These are phyloP conservation scores for Arctium lappa DNA, from an alignment of 129 eudicot species.

Conservation along the genomic window DNA sequence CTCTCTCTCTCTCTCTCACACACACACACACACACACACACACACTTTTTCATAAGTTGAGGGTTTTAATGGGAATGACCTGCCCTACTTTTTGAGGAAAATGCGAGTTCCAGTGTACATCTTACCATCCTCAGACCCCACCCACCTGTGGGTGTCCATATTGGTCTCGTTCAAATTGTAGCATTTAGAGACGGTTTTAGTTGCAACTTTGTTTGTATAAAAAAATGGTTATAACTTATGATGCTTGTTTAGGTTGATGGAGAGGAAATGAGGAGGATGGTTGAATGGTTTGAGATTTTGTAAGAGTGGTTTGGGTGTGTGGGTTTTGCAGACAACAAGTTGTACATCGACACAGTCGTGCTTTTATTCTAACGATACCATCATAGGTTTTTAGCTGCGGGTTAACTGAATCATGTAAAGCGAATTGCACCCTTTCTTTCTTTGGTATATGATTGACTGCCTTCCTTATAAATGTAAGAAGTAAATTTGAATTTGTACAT, in stretches of 20 bases:
- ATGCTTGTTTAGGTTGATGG: slow-evolving; percentile 15
- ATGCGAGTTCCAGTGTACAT: no score
- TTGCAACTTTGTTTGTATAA: no score
- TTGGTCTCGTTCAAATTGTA: no score
- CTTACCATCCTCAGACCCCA: no score
- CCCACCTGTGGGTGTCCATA: no score
- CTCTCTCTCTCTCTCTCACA: background rate
- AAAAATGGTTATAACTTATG: background rate
- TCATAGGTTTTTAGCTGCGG: background rate
- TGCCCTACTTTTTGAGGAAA: no score
- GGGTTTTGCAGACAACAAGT: background rate
- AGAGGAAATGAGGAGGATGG: background rate
- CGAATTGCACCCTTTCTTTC: no score
- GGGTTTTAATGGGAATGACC: no score
- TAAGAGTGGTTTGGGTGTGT: background rate
- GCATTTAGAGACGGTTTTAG: no score
- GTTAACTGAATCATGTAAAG: no score
- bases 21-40: no score
- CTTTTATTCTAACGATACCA: background rate
- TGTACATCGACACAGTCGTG: slow-evolving; percentile 1
- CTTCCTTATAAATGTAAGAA: background rate
- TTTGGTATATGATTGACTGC: background rate
- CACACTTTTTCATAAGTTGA: no score
- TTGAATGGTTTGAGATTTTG: background rate
- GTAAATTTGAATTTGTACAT: background rate